A percentile compares a stretch with the other conserved stretches of the same genome.
These are phyloP conservation scores for Salvia rosmarinus DNA, from an alignment of 257 asterid species.

Conservation along the genomic window DNA sequence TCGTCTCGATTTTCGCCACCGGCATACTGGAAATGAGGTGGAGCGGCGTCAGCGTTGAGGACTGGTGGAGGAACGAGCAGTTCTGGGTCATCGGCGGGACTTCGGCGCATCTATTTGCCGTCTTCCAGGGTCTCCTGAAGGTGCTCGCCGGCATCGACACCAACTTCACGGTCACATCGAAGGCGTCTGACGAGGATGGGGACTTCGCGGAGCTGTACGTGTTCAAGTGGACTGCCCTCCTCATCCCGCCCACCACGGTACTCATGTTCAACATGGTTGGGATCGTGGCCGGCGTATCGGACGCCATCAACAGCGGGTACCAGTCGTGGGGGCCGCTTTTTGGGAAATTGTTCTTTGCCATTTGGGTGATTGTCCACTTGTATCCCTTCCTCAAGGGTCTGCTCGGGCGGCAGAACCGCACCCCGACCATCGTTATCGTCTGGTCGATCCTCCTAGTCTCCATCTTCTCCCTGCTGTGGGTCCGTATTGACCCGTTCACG, in stretches of 20 bases:
- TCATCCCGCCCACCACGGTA: slow-evolving; percentile 89
- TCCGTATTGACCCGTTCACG: slow-evolving; percentile 83
- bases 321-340: slow-evolving; percentile 94
- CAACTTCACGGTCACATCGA: slow-evolving; percentile 84
- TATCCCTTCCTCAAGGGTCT: slow-evolving; percentile 93
- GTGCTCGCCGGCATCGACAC: slow-evolving; percentile 93
- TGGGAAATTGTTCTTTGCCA: slow-evolving; percentile 75
- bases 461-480: slow-evolving; percentile 92
- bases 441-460: slow-evolving; percentile 96
- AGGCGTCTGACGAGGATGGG: slow-evolving; percentile 80
- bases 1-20: slow-evolving; percentile 72
- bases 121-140: slow-evolving; percentile 89
- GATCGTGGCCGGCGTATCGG: slow-evolving; percentile 86
- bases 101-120: slow-evolving; percentile 89
- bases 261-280: slow-evolving; percentile 79
- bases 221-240: slow-evolving; percentile 88
- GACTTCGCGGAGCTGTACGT: slow-evolving; percentile 76
- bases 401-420: slow-evolving; percentile 80
- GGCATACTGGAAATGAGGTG: slow-evolving; percentile 89
- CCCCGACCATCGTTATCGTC: slow-evolving; percentile 92
- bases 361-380: slow-evolving; percentile 89
- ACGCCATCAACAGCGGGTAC: slow-evolving; percentile 83
- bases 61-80: slow-evolving; percentile 98
- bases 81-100: slow-evolving; percentile 98
- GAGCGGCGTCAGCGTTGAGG: slow-evolving; percentile 85